A percentile compares a stretch with the other conserved stretches of the same genome.
Evolutionary conservation across 192 early-diverging fungal genomes (phyloP).

Genomic region (Thamnidium elegans): DNA sequence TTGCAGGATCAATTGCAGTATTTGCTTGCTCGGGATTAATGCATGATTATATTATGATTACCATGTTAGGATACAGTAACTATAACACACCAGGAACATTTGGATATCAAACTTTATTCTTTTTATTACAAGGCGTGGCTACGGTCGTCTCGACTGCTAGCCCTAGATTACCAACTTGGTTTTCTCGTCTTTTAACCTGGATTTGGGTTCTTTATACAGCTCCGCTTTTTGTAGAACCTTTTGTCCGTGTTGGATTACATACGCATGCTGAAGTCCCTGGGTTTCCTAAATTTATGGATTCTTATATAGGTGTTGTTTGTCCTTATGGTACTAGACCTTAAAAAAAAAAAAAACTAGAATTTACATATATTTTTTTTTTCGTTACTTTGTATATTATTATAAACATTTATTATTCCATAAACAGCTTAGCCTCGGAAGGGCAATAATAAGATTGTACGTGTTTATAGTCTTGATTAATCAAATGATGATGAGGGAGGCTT

Average conservation of each 20-base stretch:
- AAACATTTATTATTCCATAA: too few species aligned
- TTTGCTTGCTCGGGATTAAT: slow-evolving; percentile 25
- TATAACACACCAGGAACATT: slow-evolving; percentile 11
- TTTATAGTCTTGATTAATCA: too few species aligned
- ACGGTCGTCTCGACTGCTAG: slow-evolving; percentile 3
- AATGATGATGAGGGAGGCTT: too few species aligned
- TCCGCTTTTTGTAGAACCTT: slow-evolving; percentile 30
- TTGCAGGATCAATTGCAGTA: slow-evolving; percentile 9
- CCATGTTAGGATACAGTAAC: slow-evolving; percentile 18
- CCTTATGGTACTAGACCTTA: slow-evolving; percentile 9
- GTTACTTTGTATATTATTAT: too few species aligned
- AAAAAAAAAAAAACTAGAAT: too few species aligned
- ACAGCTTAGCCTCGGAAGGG: too few species aligned
- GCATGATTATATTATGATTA: slow-evolving; percentile 30
- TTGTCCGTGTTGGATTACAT: slow-evolving; percentile 14
- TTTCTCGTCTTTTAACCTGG: slow-evolving; percentile 5
- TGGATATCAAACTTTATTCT: slow-evolving; percentile 27
- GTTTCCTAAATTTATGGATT: slow-evolving; percentile 12
- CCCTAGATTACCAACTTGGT: slow-evolving; percentile 6
- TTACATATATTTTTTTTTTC: not conserved
- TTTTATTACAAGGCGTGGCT: slow-evolving; percentile 25
- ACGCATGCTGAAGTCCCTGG: slow-evolving; percentile 7
- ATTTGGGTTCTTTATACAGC: slow-evolving; percentile 24
- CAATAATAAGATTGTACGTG: too few species aligned
- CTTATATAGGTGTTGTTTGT: slow-evolving; percentile 7